Percentiles rank a stretch among this genome's conserved stretches.
Conservation (phyloP, 2,329 filamentous ascomycete genomes). For the Venturia asperata region DNA sequence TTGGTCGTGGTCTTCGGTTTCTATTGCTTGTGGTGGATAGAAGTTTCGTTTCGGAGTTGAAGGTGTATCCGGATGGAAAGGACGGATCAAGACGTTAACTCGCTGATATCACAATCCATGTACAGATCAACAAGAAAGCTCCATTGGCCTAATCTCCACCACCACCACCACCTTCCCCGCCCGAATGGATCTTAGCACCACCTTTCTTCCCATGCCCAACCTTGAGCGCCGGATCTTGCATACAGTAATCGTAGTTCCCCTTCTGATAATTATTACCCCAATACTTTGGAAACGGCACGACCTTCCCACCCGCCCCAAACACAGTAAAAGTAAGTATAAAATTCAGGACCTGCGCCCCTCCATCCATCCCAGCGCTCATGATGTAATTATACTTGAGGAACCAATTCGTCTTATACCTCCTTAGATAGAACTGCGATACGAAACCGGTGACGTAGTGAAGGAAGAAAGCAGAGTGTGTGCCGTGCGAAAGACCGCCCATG, state of each 20-base stretch:
- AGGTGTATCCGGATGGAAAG: no score
- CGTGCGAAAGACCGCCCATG: conserved; percentile 38
- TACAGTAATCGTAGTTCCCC: conserved; percentile 18
- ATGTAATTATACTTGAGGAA: conserved; percentile 40
- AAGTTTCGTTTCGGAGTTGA: no score
- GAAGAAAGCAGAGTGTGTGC: conserved; percentile 35
- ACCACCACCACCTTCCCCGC: neutral
- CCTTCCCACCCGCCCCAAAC: conserved; percentile 31
- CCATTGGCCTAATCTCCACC: neutral
- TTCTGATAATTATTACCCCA: conserved; percentile 17
- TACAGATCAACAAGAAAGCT: neutral
- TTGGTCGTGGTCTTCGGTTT: no score
- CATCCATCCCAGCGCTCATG: conserved; percentile 35
- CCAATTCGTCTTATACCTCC: conserved; percentile 30
- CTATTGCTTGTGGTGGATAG: no score
- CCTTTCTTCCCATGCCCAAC: conserved; percentile 1
- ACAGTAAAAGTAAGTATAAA: conserved; percentile 40
- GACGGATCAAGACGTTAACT: no score
- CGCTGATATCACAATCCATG: no score
- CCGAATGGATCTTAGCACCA: neutral
- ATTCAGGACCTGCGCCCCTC: conserved; percentile 35
- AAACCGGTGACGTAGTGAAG: conserved; percentile 32
- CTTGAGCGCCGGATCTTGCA: conserved; percentile 11
- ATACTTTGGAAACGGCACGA: conserved; percentile 28
- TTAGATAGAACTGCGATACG: conserved; percentile 32